These are phyloP conservation scores for Aspergillus affinis DNA, from an alignment of 495 filamentous ascomycete species.

Conservation along the genomic window DNA sequence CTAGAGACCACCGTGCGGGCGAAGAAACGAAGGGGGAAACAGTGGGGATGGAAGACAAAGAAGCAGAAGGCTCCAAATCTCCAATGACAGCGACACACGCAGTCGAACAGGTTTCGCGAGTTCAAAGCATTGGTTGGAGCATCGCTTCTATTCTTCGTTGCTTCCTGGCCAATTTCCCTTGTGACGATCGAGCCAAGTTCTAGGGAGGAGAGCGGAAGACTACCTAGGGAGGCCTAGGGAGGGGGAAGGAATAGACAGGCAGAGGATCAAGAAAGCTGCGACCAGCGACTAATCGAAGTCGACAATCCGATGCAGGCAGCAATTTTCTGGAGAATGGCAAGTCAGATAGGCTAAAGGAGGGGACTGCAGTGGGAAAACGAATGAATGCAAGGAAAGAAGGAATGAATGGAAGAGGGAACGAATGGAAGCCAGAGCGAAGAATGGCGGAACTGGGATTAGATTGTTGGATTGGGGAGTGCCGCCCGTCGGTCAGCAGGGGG, in stretches of 20 bases:
- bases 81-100: conserved; percentile 14
- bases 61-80: not conserved
- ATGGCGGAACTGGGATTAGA: not conserved
- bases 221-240: not conserved
- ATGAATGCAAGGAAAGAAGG: not conserved
- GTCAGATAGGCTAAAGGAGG: not conserved
- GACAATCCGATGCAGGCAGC: not conserved
- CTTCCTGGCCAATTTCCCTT: not conserved
- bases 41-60: not conserved
- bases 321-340: not conserved
- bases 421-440: not conserved
- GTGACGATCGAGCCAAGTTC: not conserved
- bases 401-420: not conserved
- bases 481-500: too few relatives aligned
- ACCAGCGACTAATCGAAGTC: not conserved
- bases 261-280: not conserved
- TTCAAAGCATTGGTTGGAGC: conserved; percentile 19
- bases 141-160: conserved; percentile 4
- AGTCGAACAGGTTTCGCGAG: conserved; percentile 2
- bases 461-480: not conserved
- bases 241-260: not conserved
- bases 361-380: not conserved
- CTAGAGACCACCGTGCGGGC: not conserved
- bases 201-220: not conserved
- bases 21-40: conserved; percentile 5